Evolutionary conservation across 2,329 filamentous ascomycete genomes (phyloP).

Genomic region (Tolypocladium nubicola): DNA sequence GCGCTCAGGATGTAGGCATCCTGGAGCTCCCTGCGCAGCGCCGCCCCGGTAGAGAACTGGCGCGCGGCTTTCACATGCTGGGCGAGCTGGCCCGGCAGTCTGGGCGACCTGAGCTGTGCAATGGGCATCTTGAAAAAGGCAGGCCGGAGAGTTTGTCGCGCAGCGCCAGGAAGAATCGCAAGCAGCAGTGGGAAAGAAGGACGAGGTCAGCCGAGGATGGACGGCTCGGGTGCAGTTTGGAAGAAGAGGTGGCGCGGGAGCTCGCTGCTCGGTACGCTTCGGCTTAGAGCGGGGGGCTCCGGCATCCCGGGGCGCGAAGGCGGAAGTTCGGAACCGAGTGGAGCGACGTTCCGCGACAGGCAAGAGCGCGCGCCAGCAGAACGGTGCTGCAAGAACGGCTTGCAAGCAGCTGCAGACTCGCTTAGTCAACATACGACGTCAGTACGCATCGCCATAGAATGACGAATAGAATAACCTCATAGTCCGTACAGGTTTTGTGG

Average conservation of each 20-base stretch:
- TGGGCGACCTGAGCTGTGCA: slow-evolving; percentile 22
- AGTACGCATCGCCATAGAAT: neutral
- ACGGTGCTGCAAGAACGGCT: neutral
- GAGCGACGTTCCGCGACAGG: neutral
- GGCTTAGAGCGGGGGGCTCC: slow-evolving; percentile 22
- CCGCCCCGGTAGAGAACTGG: slow-evolving; percentile 33
- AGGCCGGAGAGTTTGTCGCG: neutral
- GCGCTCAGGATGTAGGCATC: slow-evolving; percentile 93
- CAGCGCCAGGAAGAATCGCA: neutral
- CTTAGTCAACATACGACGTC: neutral
- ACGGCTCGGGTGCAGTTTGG: neutral
- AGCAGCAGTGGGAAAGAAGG: neutral
- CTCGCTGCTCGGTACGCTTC: slow-evolving; percentile 22
- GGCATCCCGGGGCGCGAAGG: slow-evolving; percentile 1
- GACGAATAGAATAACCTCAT: neutral
- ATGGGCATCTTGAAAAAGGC: slow-evolving; percentile 15
- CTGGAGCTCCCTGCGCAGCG: slow-evolving; percentile 57
- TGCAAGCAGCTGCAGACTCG: neutral
- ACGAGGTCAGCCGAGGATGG: neutral
- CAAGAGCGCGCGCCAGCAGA: neutral
- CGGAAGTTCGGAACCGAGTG: neutral
- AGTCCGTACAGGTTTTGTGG: neutral
- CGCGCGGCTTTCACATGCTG: slow-evolving; percentile 30
- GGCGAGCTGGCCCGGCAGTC: slow-evolving; percentile 23
- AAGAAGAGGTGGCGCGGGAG: slow-evolving; percentile 3